These are phyloP conservation scores for Candida sakaeoensis DNA, from an alignment of 805 yeast genomes.

Conservation along the genomic window DNA sequence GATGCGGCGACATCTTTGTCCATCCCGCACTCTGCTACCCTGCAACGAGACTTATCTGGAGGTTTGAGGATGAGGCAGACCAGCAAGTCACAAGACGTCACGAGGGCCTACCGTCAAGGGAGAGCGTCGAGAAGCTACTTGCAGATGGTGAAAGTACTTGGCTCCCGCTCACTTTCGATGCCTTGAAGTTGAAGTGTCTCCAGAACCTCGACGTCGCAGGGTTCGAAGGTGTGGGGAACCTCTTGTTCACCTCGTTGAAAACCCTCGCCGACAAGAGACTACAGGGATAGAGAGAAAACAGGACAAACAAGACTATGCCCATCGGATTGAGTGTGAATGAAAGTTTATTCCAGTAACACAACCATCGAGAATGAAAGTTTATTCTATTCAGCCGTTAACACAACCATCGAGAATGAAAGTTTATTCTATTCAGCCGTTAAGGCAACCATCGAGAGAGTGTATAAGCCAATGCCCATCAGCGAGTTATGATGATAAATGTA, in stretches of 20 bases:
- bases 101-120: conserved; percentile 51
- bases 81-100: conserved; percentile 38
- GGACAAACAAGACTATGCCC: no score
- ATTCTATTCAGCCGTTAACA: no score
- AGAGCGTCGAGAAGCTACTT: conserved; percentile 31
- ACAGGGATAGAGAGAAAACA: no score
- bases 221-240: conserved; percentile 45
- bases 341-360: no score
- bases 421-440: no score
- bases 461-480: no score
- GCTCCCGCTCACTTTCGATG: conserved; percentile 41
- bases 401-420: no score
- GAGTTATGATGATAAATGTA: no score
- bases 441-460: no score
- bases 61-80: conserved; percentile 39
- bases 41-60: conserved; percentile 42
- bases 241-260: conserved; percentile 52
- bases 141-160: conserved; percentile 24
- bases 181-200: conserved; percentile 43
- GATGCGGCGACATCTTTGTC: conserved; percentile 43
- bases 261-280: conserved; percentile 30
- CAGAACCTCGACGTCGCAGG: conserved; percentile 40
- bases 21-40: conserved; percentile 50
- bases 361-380: no score
- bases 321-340: no score